Percentiles rank a stretch among this genome's conserved stretches.
Conservation (phyloP, 768 basidiomycete species). For the Daedaleopsis sinensis region DNA sequence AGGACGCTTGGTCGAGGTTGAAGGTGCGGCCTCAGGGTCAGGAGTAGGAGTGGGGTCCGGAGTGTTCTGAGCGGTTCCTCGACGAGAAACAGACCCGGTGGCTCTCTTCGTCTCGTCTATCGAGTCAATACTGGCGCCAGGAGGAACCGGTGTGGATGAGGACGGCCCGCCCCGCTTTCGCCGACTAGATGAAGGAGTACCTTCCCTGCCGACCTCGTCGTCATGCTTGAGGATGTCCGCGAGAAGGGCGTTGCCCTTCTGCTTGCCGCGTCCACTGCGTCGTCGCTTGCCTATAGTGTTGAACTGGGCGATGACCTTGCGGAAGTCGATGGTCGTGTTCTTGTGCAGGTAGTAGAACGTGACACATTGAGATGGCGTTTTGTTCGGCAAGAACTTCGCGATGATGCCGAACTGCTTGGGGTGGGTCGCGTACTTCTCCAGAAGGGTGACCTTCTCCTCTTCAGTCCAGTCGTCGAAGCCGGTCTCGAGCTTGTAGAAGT, state of each 20-base stretch:
- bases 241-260: constrained; percentile 81
- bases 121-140: constrained; percentile 1
- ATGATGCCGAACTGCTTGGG: constrained; percentile 98
- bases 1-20: constrained; percentile 35
- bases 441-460: constrained; percentile 76
- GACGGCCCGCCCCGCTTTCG: constrained; percentile 14
- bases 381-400: constrained; percentile 76
- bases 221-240: constrained; percentile 83
- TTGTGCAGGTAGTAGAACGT: constrained; percentile 95
- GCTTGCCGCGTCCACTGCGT: constrained; percentile 63
- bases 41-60: constrained; percentile 56
- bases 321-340: constrained; percentile 84
- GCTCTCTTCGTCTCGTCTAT: constrained; percentile 10
- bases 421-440: constrained; percentile 78
- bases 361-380: constrained; percentile 88
- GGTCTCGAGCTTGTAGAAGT: constrained; percentile 73
- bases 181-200: constrained; percentile 17
- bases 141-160: background rate
- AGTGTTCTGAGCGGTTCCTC: constrained; percentile 40
- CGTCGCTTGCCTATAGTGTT: constrained; percentile 64
- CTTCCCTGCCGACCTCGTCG: constrained; percentile 39
- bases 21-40: constrained; percentile 66
- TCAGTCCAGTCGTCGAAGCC: constrained; percentile 89
- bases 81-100: constrained; percentile 39
- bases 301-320: constrained; percentile 68